phyloP scores from a whole-genome alignment of 345 rosid species.

The Murraya koenigii region DNA sequence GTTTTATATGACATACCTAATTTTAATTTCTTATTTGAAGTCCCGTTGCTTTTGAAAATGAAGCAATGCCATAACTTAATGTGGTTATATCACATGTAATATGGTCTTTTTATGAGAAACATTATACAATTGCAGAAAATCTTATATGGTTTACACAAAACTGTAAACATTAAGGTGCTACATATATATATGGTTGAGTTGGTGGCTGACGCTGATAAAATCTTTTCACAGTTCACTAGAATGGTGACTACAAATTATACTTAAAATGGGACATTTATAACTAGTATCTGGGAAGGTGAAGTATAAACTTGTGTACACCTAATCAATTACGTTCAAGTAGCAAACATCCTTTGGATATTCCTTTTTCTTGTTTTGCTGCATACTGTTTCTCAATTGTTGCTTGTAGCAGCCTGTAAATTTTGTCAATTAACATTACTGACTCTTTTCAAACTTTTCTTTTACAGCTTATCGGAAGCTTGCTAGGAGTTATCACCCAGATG shows the following conservation, averaged over 20 bases:
- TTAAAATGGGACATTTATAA: background rate
- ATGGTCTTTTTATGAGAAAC: background rate
- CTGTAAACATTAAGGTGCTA: background rate
- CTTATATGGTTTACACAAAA: background rate
- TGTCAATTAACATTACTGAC: background rate
- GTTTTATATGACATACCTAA: background rate
- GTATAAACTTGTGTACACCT: background rate
- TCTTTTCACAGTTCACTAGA: background rate
- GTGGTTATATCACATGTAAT: background rate
- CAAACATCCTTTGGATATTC: background rate
- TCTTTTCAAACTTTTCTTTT: slow-evolving; percentile 16
- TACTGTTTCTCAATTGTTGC: background rate
- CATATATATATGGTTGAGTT: background rate
- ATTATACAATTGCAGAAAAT: background rate
- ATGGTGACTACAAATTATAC: background rate
- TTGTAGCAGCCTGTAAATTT: background rate
- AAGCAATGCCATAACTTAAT: background rate
- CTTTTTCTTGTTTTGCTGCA: too few species aligned
- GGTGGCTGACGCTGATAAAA: background rate
- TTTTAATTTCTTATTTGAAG: background rate
- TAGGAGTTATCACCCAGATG: slow-evolving; percentile 94
- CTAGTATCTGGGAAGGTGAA: background rate
- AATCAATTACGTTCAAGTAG: background rate
- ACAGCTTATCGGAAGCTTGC: slow-evolving; percentile 98
- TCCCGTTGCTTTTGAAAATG: background rate